phyloP scores from a whole-genome alignment of 2,329 filamentous ascomycete species.

The Aureobasidium pullulans region DNA sequence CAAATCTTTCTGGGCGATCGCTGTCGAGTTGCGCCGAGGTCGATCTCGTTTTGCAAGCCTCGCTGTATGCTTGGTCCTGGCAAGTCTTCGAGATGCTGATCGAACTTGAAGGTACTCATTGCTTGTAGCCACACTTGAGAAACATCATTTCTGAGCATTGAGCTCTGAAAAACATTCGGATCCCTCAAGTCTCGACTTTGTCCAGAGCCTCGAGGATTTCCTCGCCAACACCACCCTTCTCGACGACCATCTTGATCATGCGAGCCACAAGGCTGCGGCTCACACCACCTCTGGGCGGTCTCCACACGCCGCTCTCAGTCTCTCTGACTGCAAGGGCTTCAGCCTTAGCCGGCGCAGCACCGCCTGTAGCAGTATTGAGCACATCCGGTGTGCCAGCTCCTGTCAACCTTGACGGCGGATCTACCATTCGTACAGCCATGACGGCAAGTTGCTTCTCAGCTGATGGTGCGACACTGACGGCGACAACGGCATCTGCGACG shows the following conservation, averaged over 20 bases:
- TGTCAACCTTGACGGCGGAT: conserved; percentile 43
- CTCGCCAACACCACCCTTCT: conserved; percentile 71
- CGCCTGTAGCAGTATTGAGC: conserved; percentile 40
- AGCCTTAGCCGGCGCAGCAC: conserved; percentile 29
- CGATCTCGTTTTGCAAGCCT: too few relatives aligned
- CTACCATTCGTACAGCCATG: conserved; percentile 41
- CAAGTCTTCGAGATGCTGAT: too few relatives aligned
- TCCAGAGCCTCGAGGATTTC: conserved; percentile 80
- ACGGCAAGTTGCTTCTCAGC: conserved; percentile 21
- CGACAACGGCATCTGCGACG: conserved; percentile 82
- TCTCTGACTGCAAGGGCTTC: conserved; percentile 43
- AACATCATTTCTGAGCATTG: too few relatives aligned
- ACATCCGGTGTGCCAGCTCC: conserved; percentile 41
- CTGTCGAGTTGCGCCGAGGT: too few relatives aligned
- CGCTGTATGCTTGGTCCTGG: too few relatives aligned
- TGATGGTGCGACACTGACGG: conserved; percentile 69
- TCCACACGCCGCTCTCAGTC: conserved; percentile 64
- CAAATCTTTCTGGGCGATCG: too few relatives aligned
- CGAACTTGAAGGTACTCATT: too few relatives aligned
- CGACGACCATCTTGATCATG: conserved; percentile 70
- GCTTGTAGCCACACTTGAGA: too few relatives aligned
- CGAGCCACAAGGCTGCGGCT: conserved; percentile 64
- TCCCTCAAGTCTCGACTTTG: conserved; percentile 51
- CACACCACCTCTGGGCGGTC: conserved; percentile 73
- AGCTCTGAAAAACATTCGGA: too few relatives aligned